Conservation (phyloP, 2,329 filamentous ascomycete genomes). For the Colletotrichum gloeosporioides region DNA sequence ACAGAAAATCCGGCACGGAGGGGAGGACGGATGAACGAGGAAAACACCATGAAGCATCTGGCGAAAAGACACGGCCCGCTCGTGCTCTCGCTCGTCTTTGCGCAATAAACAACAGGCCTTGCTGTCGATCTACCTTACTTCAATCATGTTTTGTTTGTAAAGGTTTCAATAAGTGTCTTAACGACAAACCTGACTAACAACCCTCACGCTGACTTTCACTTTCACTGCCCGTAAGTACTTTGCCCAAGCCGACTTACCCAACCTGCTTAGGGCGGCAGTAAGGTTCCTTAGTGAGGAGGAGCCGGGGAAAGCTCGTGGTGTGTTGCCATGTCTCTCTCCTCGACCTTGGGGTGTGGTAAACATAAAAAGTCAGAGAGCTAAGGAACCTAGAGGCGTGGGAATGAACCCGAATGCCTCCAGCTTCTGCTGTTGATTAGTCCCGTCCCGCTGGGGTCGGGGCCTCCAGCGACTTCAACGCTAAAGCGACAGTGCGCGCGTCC, state of each 20-base stretch:
- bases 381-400: constrained; percentile 19
- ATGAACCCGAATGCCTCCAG: background rate
- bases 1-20: constrained; percentile 18
- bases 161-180: constrained; percentile 14
- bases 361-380: background rate
- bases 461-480: background rate
- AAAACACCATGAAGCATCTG: background rate
- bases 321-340: background rate
- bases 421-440: background rate
- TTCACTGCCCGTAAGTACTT: background rate
- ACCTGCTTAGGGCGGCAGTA: background rate
- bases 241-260: background rate
- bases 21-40: constrained; percentile 7
- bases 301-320: constrained; percentile 17
- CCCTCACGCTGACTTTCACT: background rate
- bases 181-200: background rate
- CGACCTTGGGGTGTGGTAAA: constrained; percentile 11
- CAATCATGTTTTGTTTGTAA: constrained; percentile 10
- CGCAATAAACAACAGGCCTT: background rate
- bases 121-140: constrained; percentile 3
- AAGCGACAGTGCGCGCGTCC: background rate
- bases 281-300: background rate
- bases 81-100: background rate
- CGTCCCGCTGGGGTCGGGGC: background rate
- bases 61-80: background rate